Base-by-base conservation (phyloP, 2,329 filamentous ascomycete species). In the Fusarium begoniae region DNA sequence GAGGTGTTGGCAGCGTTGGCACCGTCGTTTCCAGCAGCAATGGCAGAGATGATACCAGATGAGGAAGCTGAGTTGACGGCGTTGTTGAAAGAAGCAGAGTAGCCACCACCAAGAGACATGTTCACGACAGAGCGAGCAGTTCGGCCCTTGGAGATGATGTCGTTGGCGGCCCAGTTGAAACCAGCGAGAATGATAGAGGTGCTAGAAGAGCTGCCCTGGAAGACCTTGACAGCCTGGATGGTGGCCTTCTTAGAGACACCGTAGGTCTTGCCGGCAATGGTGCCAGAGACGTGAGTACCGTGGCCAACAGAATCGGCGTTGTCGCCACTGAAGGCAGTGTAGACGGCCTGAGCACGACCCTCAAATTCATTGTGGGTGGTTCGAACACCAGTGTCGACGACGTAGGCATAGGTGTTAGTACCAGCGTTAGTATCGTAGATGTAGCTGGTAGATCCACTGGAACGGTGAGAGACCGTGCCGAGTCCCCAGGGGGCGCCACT, bases 331-430 rank as follows among this genome's bases (percentile, higher is more conserved):
- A 75, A 81, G 40, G 75, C 78, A 51, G 74, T 77, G 57, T 58
- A 81, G 37, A 66, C 79, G 20, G 64, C 58, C 14, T 51, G 81
- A n/a, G 88, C 89, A 61, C 88, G 86, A 43, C 86, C 86, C 75
- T 85, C 83, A 75, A 88, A 90, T 78, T 90, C 85, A 41, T 77
- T 75, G 81, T 92, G 90, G 10, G 85, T 83, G 28, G 83, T 81
- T 53, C 82, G 82, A 73, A 92, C 88, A 74, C 90, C 90, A 9
- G 89, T 91, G 80, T 92, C 90, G 53, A 92, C 86, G 28, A 92
- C 81, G 79, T 89, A 92, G 51, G 86, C 87, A 38, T 87, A 91
- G 74, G 88, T 88, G 43, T 85, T 86, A 51, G 59, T 53, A 17
- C 78, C 77, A 48, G 86, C 86, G 24, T 81, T 81, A 62, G 81